Evolutionary conservation across 2,329 filamentous ascomycete species (phyloP).

Genomic region (Cladosporium sp.): DNA sequence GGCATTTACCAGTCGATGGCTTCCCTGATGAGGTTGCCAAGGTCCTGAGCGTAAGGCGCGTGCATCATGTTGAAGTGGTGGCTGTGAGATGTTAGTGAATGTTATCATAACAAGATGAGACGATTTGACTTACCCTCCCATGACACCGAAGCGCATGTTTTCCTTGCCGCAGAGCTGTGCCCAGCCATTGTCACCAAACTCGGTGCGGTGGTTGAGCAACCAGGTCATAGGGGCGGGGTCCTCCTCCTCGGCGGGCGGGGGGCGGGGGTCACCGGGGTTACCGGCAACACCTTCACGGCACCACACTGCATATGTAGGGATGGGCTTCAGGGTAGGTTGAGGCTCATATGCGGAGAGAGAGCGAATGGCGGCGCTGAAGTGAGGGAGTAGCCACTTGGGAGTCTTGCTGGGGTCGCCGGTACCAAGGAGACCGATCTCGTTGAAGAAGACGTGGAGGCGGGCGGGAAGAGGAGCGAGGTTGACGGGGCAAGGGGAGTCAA

Average conservation of each 20-base stretch:
- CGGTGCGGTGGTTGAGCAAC: conserved; percentile 67
- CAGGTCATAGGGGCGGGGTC: conserved; percentile 56
- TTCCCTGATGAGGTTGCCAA: conserved; percentile 41
- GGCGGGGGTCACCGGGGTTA: conserved; percentile 60
- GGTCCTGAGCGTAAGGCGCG: conserved; percentile 40
- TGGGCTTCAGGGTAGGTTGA: conserved; percentile 57
- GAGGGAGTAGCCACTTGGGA: conserved; percentile 68
- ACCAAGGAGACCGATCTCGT: conserved; percentile 66
- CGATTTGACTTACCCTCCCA: conserved; percentile 48
- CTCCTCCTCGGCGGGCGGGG: conserved; percentile 57
- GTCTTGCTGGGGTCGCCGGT: conserved; percentile 57
- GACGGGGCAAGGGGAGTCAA: conserved; percentile 52
- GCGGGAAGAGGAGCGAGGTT: conserved; percentile 47
- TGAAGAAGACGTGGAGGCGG: conserved; percentile 67
- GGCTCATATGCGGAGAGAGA: conserved; percentile 67
- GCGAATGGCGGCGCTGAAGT: conserved; percentile 66
- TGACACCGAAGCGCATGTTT: conserved; percentile 62
- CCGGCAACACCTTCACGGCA: conserved; percentile 71
- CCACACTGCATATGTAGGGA: conserved; percentile 64
- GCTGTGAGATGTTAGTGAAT: background rate
- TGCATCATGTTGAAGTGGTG: conserved; percentile 64
- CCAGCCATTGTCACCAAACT: conserved; percentile 68
- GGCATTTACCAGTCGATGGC: conserved; percentile 32
- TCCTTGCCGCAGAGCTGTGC: conserved; percentile 59
- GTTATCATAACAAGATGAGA: background rate